Percentiles rank a stretch among this genome's conserved stretches.
Evolutionary conservation across 352 stramenopile species (phyloP).

Genomic region (Pythium phragmitis): DNA sequence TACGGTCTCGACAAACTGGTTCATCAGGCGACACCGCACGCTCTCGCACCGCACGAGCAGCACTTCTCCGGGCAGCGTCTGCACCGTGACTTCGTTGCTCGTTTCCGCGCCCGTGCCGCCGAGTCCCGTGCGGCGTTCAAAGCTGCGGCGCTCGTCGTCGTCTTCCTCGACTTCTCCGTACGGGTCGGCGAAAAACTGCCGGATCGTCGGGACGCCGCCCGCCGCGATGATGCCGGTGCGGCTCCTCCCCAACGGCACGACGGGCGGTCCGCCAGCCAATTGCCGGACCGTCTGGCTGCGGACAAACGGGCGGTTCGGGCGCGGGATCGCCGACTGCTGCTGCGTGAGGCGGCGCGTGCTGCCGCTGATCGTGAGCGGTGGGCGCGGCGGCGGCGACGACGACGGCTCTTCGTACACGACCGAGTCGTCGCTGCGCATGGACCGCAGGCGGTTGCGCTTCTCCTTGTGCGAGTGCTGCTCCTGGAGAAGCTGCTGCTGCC

Average conservation of each 20-base stretch:
- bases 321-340: too few species aligned
- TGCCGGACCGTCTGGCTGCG: slow-evolving; percentile 22
- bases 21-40: slow-evolving; percentile 57
- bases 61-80: slow-evolving; percentile 66
- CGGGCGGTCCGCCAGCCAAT: slow-evolving; percentile 2
- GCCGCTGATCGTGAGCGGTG: neutral
- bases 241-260: neutral
- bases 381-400: slow-evolving; percentile 3
- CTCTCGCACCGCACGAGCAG: slow-evolving; percentile 63
- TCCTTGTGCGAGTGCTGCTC: slow-evolving; percentile 14
- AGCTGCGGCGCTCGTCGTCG: slow-evolving; percentile 16
- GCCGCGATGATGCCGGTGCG: neutral
- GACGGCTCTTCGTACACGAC: slow-evolving; percentile 18
- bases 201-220: neutral
- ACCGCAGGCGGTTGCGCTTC: slow-evolving; percentile 8
- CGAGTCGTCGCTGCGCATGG: slow-evolving; percentile 19
- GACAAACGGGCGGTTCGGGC: slow-evolving; percentile 12
- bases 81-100: slow-evolving; percentile 31
- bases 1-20: slow-evolving; percentile 24
- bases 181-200: slow-evolving; percentile 23
- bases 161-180: slow-evolving; percentile 17
- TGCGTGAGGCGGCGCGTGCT: neutral
- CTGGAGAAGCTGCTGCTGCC: slow-evolving; percentile 31
- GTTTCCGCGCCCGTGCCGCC: neutral
- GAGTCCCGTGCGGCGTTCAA: slow-evolving; percentile 13